Base-by-base conservation (phyloP, 345 rosid genomes). In the Firmiana major region DNA sequence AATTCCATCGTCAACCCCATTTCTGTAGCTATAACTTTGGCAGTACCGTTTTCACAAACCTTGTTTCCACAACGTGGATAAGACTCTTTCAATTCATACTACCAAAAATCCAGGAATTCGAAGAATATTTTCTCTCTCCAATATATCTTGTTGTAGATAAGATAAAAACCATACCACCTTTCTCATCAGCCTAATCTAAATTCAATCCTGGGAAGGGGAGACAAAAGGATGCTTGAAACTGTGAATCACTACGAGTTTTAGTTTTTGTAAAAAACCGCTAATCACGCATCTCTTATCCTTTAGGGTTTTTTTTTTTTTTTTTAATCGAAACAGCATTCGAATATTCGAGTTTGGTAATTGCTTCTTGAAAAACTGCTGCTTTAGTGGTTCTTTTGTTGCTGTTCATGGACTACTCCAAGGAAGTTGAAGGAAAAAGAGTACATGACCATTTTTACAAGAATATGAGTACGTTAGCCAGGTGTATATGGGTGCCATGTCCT, bases 391-490 rank as follows among this genome's bases (percentile, higher is more conserved):
- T 6, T 60, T 73, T 6, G 74, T 51, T 28, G 15, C 22, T 28
- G 54, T 70, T 70, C 8, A 88, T 87, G 93, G 90, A 85, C 13
- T 78, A 71, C 84, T 49, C 73, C 42, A 81, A 78, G 65, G 93
- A 91, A 83, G 67, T 87, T 19, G 82, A 83, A 81, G 82, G 90
- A 6, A 91, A 91, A 79, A 80, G 77, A 31, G 34, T 85, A 63
- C 90, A 91, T 79, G 93, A 88, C 64, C 86, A 58, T 59, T 82
- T 81, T 38, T 63, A 51, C 73, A 71, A 48, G 16, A 81, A 68
- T 3, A 79, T 60, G 76, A 40, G 60, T 1, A 43, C 31, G 3
- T 49, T 83, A 22, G 9, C 85, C 22, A 74, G 85, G 72, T 49
- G 87, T 70, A 46, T 74, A 48, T 46, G 80, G 86, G 87, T 88